phyloP scores from a whole-genome alignment of 208 protist species.

The Crithidia expoeki region DNA sequence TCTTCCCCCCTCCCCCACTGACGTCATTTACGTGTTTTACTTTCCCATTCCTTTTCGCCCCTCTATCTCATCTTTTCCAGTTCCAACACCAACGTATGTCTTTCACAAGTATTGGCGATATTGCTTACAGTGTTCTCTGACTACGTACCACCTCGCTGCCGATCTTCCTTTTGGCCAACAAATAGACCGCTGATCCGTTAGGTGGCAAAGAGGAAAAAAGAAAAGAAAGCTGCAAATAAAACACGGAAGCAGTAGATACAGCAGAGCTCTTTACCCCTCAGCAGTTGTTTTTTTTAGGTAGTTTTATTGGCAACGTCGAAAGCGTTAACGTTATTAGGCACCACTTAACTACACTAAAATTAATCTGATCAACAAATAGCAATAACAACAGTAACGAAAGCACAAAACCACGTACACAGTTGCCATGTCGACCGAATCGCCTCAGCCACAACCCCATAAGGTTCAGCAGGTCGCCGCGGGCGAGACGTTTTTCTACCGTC shows the following conservation, averaged over 20 bases:
- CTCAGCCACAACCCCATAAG: conserved; percentile 36
- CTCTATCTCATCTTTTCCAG: not conserved
- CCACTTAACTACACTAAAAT: not conserved
- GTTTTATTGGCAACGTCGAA: conserved; percentile 9
- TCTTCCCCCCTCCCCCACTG: no score
- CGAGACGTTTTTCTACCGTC: conserved; percentile 87
- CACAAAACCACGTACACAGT: not conserved
- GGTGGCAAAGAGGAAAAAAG: no score
- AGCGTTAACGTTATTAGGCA: not conserved
- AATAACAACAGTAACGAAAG: not conserved
- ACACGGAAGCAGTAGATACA: no score
- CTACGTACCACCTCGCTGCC: not conserved
- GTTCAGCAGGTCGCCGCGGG: conserved; percentile 70
- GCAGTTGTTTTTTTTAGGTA: no score
- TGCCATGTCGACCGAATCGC: conserved; percentile 22
- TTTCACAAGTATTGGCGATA: conserved; percentile 3
- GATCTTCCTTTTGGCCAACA: not conserved
- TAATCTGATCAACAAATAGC: no score
- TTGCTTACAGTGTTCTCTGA: not conserved
- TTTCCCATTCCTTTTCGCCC: not conserved
- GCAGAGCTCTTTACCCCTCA: not conserved
- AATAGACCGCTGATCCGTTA: no score
- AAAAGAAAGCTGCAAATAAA: no score
- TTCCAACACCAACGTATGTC: no score
- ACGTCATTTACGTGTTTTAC: no score